Conservation (phyloP, 2,329 filamentous ascomycete genomes). For the Aureobasidium sp. region DNA sequence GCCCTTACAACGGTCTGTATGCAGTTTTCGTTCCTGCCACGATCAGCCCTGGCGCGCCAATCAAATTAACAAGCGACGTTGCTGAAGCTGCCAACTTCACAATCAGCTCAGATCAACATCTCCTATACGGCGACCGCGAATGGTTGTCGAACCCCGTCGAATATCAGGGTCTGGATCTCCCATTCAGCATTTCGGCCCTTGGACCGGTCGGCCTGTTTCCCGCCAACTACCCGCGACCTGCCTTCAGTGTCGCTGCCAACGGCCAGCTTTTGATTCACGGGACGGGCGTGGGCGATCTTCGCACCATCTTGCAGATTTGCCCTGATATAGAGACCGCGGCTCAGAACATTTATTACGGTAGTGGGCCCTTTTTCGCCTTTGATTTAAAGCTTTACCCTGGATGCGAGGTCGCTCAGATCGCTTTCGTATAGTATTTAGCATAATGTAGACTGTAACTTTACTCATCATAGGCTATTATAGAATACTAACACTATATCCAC, state of each 20-base stretch:
- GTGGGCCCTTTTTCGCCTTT: not conserved
- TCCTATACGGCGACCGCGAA: not conserved
- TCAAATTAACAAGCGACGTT: not conserved
- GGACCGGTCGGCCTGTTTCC: not conserved
- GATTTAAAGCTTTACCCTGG: not conserved
- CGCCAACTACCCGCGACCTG: not conserved
- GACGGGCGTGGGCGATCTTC: not conserved
- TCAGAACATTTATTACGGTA: not conserved
- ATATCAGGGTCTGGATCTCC: not conserved
- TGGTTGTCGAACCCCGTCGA: not conserved
- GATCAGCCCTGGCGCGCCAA: not conserved
- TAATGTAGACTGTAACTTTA: too few relatives aligned
- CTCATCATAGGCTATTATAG: too few relatives aligned
- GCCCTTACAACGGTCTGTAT: not conserved
- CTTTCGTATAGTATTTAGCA: not conserved
- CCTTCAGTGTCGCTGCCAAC: not conserved
- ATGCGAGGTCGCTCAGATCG: not conserved
- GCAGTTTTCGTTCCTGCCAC: not conserved
- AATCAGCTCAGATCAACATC: not conserved
- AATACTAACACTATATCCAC: too few relatives aligned
- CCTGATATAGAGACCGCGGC: not conserved
- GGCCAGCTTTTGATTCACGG: not conserved
- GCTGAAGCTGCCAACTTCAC: not conserved
- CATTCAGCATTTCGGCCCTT: not conserved
- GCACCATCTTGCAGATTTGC: not conserved